A percentile compares a stretch with the other conserved stretches of the same genome.
phyloP scores from a whole-genome alignment of 2,329 filamentous ascomycete species.

The Dothistroma pini region DNA sequence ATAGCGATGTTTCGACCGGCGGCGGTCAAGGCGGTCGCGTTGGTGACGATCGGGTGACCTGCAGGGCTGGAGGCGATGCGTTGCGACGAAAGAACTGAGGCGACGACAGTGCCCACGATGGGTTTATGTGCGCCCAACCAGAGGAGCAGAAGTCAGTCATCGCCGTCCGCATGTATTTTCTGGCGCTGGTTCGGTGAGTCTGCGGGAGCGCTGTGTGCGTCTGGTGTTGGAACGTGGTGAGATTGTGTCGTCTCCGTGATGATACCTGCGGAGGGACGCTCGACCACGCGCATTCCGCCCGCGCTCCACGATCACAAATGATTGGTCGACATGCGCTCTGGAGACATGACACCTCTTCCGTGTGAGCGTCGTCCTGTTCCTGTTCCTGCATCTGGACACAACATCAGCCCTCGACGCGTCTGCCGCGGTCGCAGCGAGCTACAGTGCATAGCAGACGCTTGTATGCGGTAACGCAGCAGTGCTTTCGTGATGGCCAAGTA shows the following conservation, averaged over 20 bases:
- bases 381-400: neutral
- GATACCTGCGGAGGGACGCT: no score
- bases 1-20: neutral
- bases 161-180: neutral
- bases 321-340: neutral
- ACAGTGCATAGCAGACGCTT: neutral
- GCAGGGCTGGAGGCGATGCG: neutral
- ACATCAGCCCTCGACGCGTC: neutral
- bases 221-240: constrained; percentile 13
- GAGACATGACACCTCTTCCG: neutral
- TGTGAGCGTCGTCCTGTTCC: neutral
- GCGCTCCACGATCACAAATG: neutral
- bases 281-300: neutral
- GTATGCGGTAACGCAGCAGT: neutral
- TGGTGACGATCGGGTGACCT: neutral
- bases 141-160: neutral
- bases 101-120: neutral
- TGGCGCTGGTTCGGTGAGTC: neutral
- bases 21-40: neutral
- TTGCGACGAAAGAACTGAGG: neutral
- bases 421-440: neutral
- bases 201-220: constrained; percentile 3
- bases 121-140: neutral
- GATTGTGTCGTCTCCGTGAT: neutral
- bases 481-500: neutral